Percentiles rank a stretch among this genome's conserved stretches.
Conservation (phyloP, 2,329 filamentous ascomycete genomes). For the Drechslerella coelobrocha region DNA sequence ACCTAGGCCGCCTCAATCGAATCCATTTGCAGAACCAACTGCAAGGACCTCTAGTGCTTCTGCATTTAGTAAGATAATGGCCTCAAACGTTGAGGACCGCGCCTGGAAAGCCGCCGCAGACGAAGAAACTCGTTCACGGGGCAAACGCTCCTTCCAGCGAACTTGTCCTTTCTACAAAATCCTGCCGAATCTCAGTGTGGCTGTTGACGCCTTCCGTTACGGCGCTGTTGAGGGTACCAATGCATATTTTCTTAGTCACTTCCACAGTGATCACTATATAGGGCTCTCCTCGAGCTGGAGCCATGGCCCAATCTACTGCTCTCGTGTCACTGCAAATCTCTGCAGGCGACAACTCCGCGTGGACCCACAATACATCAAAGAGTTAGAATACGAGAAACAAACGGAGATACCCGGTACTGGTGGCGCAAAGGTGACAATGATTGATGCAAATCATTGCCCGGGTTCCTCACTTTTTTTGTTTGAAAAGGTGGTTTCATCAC, state of each 20-base stretch:
- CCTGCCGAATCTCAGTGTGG: constrained; percentile 88
- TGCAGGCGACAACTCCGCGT: constrained; percentile 86
- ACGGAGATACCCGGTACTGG: constrained; percentile 81
- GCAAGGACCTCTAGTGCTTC: constrained; percentile 62
- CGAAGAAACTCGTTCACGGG: constrained; percentile 67
- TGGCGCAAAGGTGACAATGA: constrained; percentile 89
- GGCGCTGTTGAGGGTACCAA: constrained; percentile 89
- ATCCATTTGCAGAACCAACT: constrained; percentile 46
- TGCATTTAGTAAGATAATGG: constrained; percentile 93
- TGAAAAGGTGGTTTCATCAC: constrained; percentile 70
- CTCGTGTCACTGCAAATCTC: constrained; percentile 86
- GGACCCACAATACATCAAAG: constrained; percentile 81
- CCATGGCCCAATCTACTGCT: constrained; percentile 96
- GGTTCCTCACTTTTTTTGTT: constrained; percentile 94
- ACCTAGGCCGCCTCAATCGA: constrained; percentile 43
- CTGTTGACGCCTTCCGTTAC: constrained; percentile 94
- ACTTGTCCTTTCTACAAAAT: constrained; percentile 99
- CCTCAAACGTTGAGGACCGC: constrained; percentile 82
- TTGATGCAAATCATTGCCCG: constrained; percentile 94
- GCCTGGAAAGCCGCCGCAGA: constrained; percentile 90
- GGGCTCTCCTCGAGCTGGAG: constrained; percentile 86
- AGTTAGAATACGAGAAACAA: constrained; percentile 81
- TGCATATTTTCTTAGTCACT: constrained; percentile 96
- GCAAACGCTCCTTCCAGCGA: constrained; percentile 73
- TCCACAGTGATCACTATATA: constrained; percentile 97